Conservation (phyloP, 495 filamentous ascomycete genomes). For the Talaromyces nanjingensis region DNA sequence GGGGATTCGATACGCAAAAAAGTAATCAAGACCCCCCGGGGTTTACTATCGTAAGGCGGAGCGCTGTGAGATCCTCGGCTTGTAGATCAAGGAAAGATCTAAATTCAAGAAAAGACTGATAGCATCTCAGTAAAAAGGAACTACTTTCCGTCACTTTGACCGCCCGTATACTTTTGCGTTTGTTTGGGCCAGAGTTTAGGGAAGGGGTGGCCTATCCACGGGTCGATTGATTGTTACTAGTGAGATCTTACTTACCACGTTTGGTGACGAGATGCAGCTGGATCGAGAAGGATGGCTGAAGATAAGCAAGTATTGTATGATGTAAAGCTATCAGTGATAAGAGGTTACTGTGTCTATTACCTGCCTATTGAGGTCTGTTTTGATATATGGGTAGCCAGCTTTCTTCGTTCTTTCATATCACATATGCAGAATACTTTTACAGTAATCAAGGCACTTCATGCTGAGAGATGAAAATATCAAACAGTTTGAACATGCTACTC, state of each 20-base stretch:
- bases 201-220: not conserved
- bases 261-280: conserved; percentile 3
- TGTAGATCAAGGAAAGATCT: not conserved
- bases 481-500: not conserved
- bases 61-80: not conserved
- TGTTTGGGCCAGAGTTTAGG: not conserved
- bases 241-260: not conserved
- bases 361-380: not conserved
- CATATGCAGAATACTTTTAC: not conserved
- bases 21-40: conserved; percentile 2
- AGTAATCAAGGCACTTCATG: not conserved
- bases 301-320: conserved; percentile 1
- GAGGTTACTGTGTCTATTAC: not conserved
- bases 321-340: not conserved
- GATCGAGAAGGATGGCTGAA: not conserved
- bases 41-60: not conserved
- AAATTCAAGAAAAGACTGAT: no score
- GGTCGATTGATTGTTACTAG: not conserved
- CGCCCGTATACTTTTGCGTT: not conserved
- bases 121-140: no score
- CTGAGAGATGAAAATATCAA: not conserved
- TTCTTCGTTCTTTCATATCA: not conserved
- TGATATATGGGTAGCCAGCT: not conserved
- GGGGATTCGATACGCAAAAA: conserved; percentile 7
- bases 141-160: no score